Percentiles rank a stretch among this genome's conserved stretches.
Evolutionary conservation across 2,329 filamentous ascomycete species (phyloP).

Genomic region (Penicillium sclerotiorum): DNA sequence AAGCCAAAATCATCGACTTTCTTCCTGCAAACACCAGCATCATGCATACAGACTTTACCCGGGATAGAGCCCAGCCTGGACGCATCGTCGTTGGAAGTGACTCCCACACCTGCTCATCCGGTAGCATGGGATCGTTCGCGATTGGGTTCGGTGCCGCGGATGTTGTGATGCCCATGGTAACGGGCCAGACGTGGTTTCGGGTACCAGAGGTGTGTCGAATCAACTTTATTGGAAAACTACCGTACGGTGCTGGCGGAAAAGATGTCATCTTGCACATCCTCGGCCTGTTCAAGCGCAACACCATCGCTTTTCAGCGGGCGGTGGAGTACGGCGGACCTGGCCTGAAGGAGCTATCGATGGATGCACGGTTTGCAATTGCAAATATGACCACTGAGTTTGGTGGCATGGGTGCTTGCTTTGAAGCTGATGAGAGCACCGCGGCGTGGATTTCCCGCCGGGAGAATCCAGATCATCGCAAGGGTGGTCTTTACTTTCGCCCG

Average conservation of each 20-base stretch:
- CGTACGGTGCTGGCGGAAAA: slow-evolving; percentile 47
- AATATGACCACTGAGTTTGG: slow-evolving; percentile 47
- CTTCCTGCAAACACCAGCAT: not conserved
- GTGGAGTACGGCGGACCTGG: slow-evolving; percentile 52
- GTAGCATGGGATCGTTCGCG: slow-evolving; percentile 43
- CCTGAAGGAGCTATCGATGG: slow-evolving; percentile 39
- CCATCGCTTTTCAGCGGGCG: slow-evolving; percentile 46
- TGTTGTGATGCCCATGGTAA: slow-evolving; percentile 49
- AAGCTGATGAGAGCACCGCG: not conserved
- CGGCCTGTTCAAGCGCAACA: slow-evolving; percentile 49
- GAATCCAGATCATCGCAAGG: not conserved
- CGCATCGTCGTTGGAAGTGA: slow-evolving; percentile 49
- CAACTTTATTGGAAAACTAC: not conserved
- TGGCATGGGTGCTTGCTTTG: slow-evolving; percentile 1
- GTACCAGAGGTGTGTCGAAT: slow-evolving; percentile 45
- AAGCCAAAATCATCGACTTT: slow-evolving; percentile 37
- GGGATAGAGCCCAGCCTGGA: slow-evolving; percentile 49
- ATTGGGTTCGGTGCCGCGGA: slow-evolving; percentile 51
- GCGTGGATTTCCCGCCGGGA: slow-evolving; percentile 28
- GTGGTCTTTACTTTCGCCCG: slow-evolving; percentile 38
- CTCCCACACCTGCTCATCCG: slow-evolving; percentile 51
- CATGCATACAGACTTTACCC: slow-evolving; percentile 49
- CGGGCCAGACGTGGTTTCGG: slow-evolving; percentile 52
- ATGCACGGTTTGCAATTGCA: slow-evolving; percentile 50
- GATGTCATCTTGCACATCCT: slow-evolving; percentile 52